Percentiles rank a stretch among this genome's conserved stretches.
phyloP scores from a whole-genome alignment of 306 rosid genomes.

The Medicago lupulina region DNA sequence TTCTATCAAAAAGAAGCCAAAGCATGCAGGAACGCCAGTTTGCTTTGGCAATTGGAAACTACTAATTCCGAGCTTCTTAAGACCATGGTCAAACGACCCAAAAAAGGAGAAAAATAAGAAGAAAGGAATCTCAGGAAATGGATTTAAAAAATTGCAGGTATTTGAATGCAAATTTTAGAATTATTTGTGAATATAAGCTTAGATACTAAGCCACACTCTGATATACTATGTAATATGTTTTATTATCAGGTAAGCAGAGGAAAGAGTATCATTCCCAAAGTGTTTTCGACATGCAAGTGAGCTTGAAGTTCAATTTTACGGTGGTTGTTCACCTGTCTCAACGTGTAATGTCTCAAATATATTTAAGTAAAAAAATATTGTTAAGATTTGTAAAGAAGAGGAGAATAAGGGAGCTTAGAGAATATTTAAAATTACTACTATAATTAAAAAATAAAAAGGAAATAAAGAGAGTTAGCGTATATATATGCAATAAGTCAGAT shows the following conservation, averaged over 20 bases:
- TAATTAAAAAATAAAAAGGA: not conserved
- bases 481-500: not conserved
- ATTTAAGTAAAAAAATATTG: not conserved
- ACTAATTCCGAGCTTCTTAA: constrained; percentile 50
- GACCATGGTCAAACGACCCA: constrained; percentile 38
- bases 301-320: constrained; percentile 33
- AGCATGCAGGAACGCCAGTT: constrained; percentile 39
- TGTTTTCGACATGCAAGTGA: constrained; percentile 33
- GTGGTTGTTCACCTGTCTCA: constrained; percentile 11
- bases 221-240: constrained; percentile 22
- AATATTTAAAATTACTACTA: not conserved
- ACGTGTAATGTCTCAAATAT: constrained; percentile 4
- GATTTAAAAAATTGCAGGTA: constrained; percentile 40
- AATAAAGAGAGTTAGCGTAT: not conserved
- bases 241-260: constrained; percentile 46
- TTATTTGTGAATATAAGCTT: not conserved
- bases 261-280: constrained; percentile 8
- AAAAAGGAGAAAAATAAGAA: constrained; percentile 44
- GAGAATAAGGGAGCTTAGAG: not conserved
- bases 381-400: not conserved
- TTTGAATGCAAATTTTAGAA: constrained; percentile 6
- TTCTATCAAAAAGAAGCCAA: constrained; percentile 41
- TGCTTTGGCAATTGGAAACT: constrained; percentile 60
- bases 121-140: constrained; percentile 28
- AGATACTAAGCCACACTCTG: not conserved